phyloP scores from a whole-genome alignment of 495 filamentous ascomycete genomes.

The Neurospora pannonica region DNA sequence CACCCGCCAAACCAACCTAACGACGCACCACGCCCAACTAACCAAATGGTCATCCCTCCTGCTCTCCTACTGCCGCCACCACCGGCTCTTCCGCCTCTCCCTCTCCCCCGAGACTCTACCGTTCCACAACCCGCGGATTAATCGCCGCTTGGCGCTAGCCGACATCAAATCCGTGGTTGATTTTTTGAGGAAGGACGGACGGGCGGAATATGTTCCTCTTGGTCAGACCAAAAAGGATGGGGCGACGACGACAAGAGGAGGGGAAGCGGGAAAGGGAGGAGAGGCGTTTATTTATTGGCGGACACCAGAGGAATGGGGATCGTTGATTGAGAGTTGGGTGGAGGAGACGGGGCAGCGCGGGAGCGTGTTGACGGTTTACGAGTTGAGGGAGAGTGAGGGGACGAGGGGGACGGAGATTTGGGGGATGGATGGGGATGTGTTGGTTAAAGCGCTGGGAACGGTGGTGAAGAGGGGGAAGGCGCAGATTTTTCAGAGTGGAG shows the following conservation, averaged over 20 bases:
- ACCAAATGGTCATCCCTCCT: constrained; percentile 79
- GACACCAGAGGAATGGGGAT: constrained; percentile 41
- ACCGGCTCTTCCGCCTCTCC: constrained; percentile 62
- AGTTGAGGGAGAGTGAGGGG: constrained; percentile 36
- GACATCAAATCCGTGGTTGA: constrained; percentile 62
- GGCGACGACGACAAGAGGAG: constrained; percentile 39
- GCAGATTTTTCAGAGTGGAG: constrained; percentile 64
- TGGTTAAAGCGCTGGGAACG: constrained; percentile 66
- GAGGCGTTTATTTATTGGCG: constrained; percentile 38
- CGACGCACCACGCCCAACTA: constrained; percentile 68
- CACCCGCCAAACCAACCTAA: constrained; percentile 67
- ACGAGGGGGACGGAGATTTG: constrained; percentile 37
- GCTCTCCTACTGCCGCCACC: constrained; percentile 70
- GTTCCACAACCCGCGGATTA: constrained; percentile 43
- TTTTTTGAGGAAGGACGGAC: constrained; percentile 58
- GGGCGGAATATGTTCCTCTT: constrained; percentile 57
- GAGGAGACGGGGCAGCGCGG: constrained; percentile 39
- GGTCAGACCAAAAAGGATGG: constrained; percentile 50
- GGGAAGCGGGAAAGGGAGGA: constrained; percentile 11
- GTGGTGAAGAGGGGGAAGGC: constrained; percentile 85
- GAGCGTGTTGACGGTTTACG: constrained; percentile 39
- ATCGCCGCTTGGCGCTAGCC: constrained; percentile 47
- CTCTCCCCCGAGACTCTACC: constrained; percentile 48
- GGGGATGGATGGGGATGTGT: constrained; percentile 72
- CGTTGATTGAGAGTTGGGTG: constrained; percentile 35